A percentile compares a stretch with the other conserved stretches of the same genome.
These are phyloP conservation scores for Chrysosphaeria jannelii DNA, from an alignment of 2,329 filamentous ascomycete species.

Conservation along the genomic window DNA sequence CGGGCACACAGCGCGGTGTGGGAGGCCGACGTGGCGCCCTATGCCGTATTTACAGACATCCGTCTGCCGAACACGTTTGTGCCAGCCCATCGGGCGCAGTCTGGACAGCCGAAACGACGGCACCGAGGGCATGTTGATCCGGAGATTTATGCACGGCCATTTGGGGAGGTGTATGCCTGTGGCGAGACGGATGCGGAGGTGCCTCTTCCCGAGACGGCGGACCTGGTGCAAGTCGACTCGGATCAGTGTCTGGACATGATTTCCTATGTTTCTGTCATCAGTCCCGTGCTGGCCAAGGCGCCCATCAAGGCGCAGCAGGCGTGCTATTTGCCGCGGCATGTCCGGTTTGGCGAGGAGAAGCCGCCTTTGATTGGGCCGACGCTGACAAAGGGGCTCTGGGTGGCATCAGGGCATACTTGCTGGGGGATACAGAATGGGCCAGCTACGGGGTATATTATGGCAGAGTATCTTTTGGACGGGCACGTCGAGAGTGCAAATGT, in stretches of 20 bases:
- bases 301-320: slow-evolving; percentile 52
- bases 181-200: slow-evolving; percentile 53
- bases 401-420: slow-evolving; percentile 81
- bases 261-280: slow-evolving; percentile 40
- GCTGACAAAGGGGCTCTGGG: slow-evolving; percentile 37
- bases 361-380: slow-evolving; percentile 56
- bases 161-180: slow-evolving; percentile 77
- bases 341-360: slow-evolving; percentile 23
- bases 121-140: slow-evolving; percentile 41
- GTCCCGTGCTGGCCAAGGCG: slow-evolving; percentile 33
- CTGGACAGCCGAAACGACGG: slow-evolving; percentile 18
- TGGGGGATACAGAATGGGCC: slow-evolving; percentile 97
- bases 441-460: slow-evolving; percentile 55
- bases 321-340: slow-evolving; percentile 69
- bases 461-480: slow-evolving; percentile 51
- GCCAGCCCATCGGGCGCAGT: slow-evolving; percentile 15
- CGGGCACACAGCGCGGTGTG: slow-evolving; percentile 37
- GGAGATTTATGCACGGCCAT: slow-evolving; percentile 78
- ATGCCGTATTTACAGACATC: slow-evolving; percentile 70
- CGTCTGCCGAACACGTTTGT: slow-evolving; percentile 34
- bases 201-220: slow-evolving; percentile 45
- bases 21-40: slow-evolving; percentile 32
- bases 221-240: slow-evolving; percentile 46
- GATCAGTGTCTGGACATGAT: slow-evolving; percentile 59
- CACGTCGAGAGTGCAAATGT: slow-evolving; percentile 36